Conservation (phyloP, 495 filamentous ascomycete species). For the Penicillium coprophilum region DNA sequence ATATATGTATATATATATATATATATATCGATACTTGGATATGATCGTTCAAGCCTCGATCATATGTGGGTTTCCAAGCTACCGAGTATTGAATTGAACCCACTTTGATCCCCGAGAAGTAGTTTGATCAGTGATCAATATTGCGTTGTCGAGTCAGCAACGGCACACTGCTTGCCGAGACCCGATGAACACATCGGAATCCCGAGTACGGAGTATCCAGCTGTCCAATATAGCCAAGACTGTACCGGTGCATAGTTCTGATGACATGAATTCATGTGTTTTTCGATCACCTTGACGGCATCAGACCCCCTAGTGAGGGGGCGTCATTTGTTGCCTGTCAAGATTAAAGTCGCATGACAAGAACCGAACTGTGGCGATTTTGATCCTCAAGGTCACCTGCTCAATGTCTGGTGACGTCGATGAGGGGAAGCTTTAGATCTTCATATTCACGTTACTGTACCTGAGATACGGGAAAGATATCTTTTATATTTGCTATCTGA, state of each 20-base stretch:
- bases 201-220: slow-evolving; percentile 8
- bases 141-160: not conserved
- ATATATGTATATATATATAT: not conserved
- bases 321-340: not conserved
- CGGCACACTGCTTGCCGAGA: not conserved
- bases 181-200: slow-evolving; percentile 8
- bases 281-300: not conserved
- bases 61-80: not conserved
- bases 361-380: slow-evolving; percentile 12
- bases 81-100: not conserved
- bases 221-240: slow-evolving; percentile 1
- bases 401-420: slow-evolving; percentile 26
- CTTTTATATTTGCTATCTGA: too few species aligned
- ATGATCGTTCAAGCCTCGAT: not conserved
- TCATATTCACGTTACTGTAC: too few species aligned
- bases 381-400: slow-evolving; percentile 10
- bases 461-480: too few species aligned
- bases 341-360: slow-evolving; percentile 9
- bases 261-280: not conserved
- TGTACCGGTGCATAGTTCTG: slow-evolving; percentile 4
- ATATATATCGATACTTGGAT: not conserved
- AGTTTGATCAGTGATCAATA: not conserved
- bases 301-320: slow-evolving; percentile 4
- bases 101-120: not conserved
- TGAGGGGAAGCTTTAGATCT: slow-evolving; percentile 4